These are phyloP conservation scores for Penicillium sp. DNA, from an alignment of 2,329 filamentous ascomycete species.

Conservation along the genomic window DNA sequence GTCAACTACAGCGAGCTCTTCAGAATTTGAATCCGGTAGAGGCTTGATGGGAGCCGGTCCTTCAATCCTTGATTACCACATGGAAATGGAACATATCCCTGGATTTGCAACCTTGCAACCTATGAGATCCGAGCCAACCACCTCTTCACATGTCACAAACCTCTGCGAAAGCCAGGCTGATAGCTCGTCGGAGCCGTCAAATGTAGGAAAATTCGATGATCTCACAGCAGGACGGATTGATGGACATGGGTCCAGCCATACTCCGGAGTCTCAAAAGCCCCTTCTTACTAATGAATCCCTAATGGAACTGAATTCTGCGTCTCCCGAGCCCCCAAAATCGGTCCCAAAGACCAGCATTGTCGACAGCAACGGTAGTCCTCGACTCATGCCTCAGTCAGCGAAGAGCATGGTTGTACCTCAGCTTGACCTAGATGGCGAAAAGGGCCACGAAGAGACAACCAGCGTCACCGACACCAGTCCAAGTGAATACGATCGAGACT, in stretches of 20 bases:
- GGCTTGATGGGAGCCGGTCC: background rate
- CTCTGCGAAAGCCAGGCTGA: background rate
- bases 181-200: constrained; percentile 8
- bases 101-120: constrained; percentile 10
- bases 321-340: background rate
- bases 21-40: background rate
- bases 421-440: background rate
- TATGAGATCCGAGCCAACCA: background rate
- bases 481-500: constrained; percentile 12
- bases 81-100: constrained; percentile 9
- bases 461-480: constrained; percentile 7
- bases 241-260: constrained; percentile 1
- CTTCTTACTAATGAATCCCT: constrained; percentile 11
- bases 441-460: background rate
- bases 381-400: constrained; percentile 15
- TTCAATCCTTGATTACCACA: constrained; percentile 11
- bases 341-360: constrained; percentile 28
- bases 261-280: constrained; percentile 23
- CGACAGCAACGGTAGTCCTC: constrained; percentile 41
- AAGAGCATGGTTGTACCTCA: background rate
- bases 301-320: background rate
- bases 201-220: background rate
- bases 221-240: background rate
- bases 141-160: background rate
- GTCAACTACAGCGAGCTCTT: background rate